Base-by-base conservation (phyloP, 192 early-diverging fungal genomes). In the Cladochytrium replicatum region DNA sequence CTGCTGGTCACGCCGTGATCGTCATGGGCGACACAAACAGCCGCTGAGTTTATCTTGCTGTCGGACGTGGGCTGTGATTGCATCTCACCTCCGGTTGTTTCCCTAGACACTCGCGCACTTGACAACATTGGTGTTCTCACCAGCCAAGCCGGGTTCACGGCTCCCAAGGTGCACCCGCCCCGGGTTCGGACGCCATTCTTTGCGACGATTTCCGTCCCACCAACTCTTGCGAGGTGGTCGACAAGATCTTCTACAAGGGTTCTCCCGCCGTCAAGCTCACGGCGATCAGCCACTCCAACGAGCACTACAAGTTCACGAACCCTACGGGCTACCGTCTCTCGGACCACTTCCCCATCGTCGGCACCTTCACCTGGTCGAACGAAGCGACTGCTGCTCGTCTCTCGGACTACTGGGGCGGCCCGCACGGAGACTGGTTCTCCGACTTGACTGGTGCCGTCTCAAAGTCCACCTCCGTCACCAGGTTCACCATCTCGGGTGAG, bases 21-120 rank as follows among this genome's bases (percentile, higher is more conserved):
- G 50, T 57, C 27, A 41, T 57, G 34, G 55, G 55, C 40, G 55
- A 57, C 41, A 57, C 55, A 27, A 57, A 57, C 52, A 42, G 32
- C 3, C 47, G 55, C 25, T 57, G n/a, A n/a, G n/a, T n/a, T n/a
- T n/a, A n/a, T n/a, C n/a, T n/a, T n/a, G n/a, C n/a, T n/a, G n/a
- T n/a, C n/a, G n/a, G n/a, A n/a, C n/a, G n/a, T n/a, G n/a, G n/a
- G n/a, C n/a, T n/a, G n/a, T n/a, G n/a, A n/a, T n/a, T n/a, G n/a
- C n/a, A n/a, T n/a, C n/a, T n/a, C n/a, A n/a, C n/a, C n/a, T n/a
- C n/a, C n/a, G n/a, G n/a, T n/a, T n/a, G n/a, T n/a, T n/a, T n/a
- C n/a, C n/a, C n/a, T n/a, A n/a, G n/a, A 57, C 34, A 57, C 55
- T 2, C 47, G 55, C 26, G 55, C 47, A 4, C 28, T 15, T 15